Percentiles rank a stretch among this genome's conserved stretches.
These are phyloP conservation scores for Proliferodiscus dingleyae DNA, from an alignment of 2,329 filamentous ascomycete species.

Conservation along the genomic window DNA sequence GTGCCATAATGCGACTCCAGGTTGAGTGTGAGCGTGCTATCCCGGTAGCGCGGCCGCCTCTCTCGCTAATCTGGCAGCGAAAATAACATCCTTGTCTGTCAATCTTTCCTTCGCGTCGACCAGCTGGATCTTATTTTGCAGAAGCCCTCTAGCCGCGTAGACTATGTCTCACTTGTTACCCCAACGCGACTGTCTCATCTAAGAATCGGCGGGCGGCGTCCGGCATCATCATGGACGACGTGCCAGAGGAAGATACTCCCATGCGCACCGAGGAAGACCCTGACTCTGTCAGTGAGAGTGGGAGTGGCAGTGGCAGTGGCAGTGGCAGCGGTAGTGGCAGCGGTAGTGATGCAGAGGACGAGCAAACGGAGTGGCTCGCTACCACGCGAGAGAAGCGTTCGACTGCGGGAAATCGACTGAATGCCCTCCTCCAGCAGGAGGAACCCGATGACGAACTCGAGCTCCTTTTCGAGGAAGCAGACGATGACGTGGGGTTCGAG, in stretches of 20 bases:
- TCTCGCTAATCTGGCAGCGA: slow-evolving; percentile 1
- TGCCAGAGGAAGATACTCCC: slow-evolving; percentile 14
- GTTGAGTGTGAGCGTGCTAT: not conserved
- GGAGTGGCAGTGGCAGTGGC: slow-evolving; percentile 10
- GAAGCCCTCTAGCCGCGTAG: not conserved
- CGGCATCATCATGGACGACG: slow-evolving; percentile 15
- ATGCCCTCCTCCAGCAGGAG: slow-evolving; percentile 70
- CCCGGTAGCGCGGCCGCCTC: not conserved
- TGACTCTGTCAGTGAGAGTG: slow-evolving; percentile 13
- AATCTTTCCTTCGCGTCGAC: not conserved
- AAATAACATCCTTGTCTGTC: not conserved
- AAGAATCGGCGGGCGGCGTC: too few species aligned
- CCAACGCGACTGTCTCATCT: not conserved
- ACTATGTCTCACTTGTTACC: not conserved
- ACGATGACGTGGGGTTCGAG: slow-evolving; percentile 63
- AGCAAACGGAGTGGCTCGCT: slow-evolving; percentile 61
- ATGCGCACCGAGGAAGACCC: slow-evolving; percentile 16
- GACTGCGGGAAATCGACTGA: slow-evolving; percentile 81
- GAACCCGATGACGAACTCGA: slow-evolving; percentile 59
- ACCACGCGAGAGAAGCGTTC: slow-evolving; percentile 70
- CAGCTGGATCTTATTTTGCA: not conserved
- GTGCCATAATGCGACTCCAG: too few species aligned
- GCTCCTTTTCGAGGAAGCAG: slow-evolving; percentile 70
- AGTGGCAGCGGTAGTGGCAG: too few species aligned
- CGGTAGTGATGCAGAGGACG: slow-evolving; percentile 14